Percentiles rank a stretch among this genome's conserved stretches.
These are phyloP conservation scores for Monoraphidium neglectum DNA, from an alignment of 139 green algal genomes.

Conservation along the genomic window DNA sequence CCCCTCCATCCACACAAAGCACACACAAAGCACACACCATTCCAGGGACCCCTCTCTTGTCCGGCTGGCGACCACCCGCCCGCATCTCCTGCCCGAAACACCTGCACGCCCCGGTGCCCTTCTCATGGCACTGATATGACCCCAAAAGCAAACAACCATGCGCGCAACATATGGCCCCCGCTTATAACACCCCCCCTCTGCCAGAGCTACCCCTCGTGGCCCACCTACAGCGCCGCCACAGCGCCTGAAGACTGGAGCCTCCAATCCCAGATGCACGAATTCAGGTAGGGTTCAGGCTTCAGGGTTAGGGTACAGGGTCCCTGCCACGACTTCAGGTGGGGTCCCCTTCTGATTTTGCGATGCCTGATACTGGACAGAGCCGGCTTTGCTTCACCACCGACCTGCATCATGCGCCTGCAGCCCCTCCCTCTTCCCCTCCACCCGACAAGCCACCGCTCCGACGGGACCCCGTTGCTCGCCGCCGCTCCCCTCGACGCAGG, in stretches of 20 bases:
- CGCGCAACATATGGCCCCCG: too few relatives aligned
- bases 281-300: conserved; percentile 20
- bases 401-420: background rate
- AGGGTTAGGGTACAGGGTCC: background rate
- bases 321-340: background rate
- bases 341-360: background rate
- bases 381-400: background rate
- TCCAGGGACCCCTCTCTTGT: too few relatives aligned
- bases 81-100: too few relatives aligned
- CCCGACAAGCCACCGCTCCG: background rate
- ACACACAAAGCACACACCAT: too few relatives aligned
- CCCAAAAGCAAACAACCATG: too few relatives aligned
- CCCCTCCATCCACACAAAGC: too few relatives aligned
- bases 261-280: conserved; percentile 12
- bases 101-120: too few relatives aligned
- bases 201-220: conserved; percentile 39
- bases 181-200: too few relatives aligned
- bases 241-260: conserved; percentile 15
- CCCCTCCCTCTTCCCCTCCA: too few relatives aligned
- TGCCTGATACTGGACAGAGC: background rate
- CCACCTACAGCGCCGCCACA: conserved; percentile 17
- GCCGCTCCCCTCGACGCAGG: conserved; percentile 31
- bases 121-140: too few relatives aligned
- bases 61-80: too few relatives aligned
- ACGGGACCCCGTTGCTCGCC: background rate